phyloP scores from a whole-genome alignment of 2,329 filamentous ascomycete species.

The Emergomyces orientalis region DNA sequence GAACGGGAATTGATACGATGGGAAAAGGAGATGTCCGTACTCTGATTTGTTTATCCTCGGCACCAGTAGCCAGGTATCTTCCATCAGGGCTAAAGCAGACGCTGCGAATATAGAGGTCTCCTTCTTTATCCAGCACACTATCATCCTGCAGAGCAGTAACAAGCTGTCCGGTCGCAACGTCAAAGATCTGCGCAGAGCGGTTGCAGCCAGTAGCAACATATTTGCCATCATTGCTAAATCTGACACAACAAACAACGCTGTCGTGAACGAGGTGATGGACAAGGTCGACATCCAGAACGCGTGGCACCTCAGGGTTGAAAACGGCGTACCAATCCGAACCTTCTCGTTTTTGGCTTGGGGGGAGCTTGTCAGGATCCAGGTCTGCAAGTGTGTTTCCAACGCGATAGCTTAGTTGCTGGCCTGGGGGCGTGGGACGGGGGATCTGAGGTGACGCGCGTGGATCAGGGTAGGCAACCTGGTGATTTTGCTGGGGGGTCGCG shows the following conservation, averaged over 20 bases:
- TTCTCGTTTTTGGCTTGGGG: conserved; percentile 78
- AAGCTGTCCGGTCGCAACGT: conserved; percentile 77
- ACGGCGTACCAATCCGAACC: conserved; percentile 91
- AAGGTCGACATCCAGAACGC: conserved; percentile 84
- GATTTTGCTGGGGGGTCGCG: conserved; percentile 86
- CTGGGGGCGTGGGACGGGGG: conserved; percentile 65
- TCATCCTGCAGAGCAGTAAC: conserved; percentile 87
- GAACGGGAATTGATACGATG: neutral
- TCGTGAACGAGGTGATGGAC: conserved; percentile 89
- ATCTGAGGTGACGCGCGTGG: conserved; percentile 77
- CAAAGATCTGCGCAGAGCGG: conserved; percentile 97
- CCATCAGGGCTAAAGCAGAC: conserved; percentile 98
- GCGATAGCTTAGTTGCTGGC: conserved; percentile 40
- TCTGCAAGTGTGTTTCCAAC: conserved; percentile 70
- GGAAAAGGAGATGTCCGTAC: conserved; percentile 44
- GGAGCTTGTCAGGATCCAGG: conserved; percentile 75
- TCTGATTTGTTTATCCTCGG: conserved; percentile 93
- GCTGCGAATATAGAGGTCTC: conserved; percentile 92
- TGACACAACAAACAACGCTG: conserved; percentile 95
- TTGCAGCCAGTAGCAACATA: conserved; percentile 97
- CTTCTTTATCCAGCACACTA: conserved; percentile 64
- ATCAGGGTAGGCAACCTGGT: conserved; percentile 75
- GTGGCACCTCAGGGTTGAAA: conserved; percentile 86
- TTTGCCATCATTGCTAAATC: conserved; percentile 92
- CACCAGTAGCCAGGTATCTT: conserved; percentile 85